Conservation (phyloP, 2,329 filamentous ascomycete species). For the Hypomyces rosellus region DNA sequence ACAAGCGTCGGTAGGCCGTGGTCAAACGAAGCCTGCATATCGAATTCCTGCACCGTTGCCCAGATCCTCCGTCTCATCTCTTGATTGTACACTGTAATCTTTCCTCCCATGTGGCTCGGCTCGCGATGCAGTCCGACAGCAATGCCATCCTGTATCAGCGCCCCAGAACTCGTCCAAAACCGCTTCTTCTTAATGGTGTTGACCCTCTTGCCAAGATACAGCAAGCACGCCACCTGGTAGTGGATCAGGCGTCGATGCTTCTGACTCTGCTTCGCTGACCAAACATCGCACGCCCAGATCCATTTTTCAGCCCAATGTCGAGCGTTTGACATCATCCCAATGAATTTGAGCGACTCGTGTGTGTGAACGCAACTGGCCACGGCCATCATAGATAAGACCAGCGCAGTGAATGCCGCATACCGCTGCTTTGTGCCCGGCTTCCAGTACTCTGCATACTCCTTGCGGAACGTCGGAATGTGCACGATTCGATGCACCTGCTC, state of each 20-base stretch:
- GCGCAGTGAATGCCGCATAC: slow-evolving; percentile 48
- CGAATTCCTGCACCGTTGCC: slow-evolving; percentile 56
- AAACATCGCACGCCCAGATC: slow-evolving; percentile 50
- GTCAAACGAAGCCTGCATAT: slow-evolving; percentile 56
- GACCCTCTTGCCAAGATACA: slow-evolving; percentile 56
- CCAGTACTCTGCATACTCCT: slow-evolving; percentile 52
- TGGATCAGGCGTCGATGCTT: slow-evolving; percentile 56
- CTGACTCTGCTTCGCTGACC: slow-evolving; percentile 51
- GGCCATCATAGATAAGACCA: slow-evolving; percentile 54
- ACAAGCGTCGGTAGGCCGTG: slow-evolving; percentile 53
- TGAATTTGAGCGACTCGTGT: slow-evolving; percentile 46
- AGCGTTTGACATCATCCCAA: slow-evolving; percentile 52
- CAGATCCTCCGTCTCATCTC: slow-evolving; percentile 57
- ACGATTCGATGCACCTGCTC: slow-evolving; percentile 52
- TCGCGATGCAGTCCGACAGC: slow-evolving; percentile 55
- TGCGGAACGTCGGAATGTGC: slow-evolving; percentile 53
- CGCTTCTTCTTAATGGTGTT: slow-evolving; percentile 61
- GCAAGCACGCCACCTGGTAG: slow-evolving; percentile 53
- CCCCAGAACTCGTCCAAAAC: slow-evolving; percentile 53
- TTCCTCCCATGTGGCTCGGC: slow-evolving; percentile 47
- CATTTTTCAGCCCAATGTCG: slow-evolving; percentile 49
- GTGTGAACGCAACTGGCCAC: slow-evolving; percentile 53
- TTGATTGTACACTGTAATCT: slow-evolving; percentile 53
- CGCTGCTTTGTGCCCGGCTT: slow-evolving; percentile 35
- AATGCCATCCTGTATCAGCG: slow-evolving; percentile 52